Conservation (phyloP, 2,329 filamentous ascomycete species). For the Colletotrichum tabaci region DNA sequence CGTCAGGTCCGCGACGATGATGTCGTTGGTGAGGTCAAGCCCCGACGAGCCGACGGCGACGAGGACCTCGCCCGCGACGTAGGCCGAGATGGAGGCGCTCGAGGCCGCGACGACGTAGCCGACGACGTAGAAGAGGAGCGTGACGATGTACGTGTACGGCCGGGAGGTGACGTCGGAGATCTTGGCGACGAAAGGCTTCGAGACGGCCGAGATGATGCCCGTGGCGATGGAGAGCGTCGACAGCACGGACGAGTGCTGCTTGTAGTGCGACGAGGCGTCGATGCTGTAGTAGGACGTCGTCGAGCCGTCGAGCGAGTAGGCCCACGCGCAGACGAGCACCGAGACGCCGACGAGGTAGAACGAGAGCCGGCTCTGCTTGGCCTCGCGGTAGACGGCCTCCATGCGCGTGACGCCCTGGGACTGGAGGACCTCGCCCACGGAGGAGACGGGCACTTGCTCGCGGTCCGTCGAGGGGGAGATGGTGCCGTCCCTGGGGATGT, state of each 20-base stretch:
- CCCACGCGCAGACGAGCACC: constrained; percentile 51
- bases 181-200: constrained; percentile 74
- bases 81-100: constrained; percentile 65
- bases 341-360: constrained; percentile 49
- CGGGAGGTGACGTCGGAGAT: constrained; percentile 74
- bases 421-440: constrained; percentile 34
- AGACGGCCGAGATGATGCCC: constrained; percentile 63
- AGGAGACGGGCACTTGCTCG: background rate
- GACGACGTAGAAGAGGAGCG: constrained; percentile 67
- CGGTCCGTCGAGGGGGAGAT: constrained; percentile 9
- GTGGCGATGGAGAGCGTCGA: constrained; percentile 50
- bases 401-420: constrained; percentile 49
- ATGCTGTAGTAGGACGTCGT: constrained; percentile 51
- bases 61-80: constrained; percentile 69
- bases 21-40: constrained; percentile 72
- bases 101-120: constrained; percentile 72
- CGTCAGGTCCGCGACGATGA: constrained; percentile 76
- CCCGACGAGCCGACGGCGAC: constrained; percentile 72
- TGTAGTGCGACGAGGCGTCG: constrained; percentile 48
- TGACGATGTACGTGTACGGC: constrained; percentile 71
- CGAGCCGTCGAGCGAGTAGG: constrained; percentile 50
- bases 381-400: constrained; percentile 50
- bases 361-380: constrained; percentile 45
- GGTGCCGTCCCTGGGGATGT: background rate
- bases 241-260: constrained; percentile 49